Evolutionary conservation across 2,329 filamentous ascomycete genomes (phyloP), one percentile per base, ranked within the genome.

Genomic region (Paraphaeosphaeria minitans): DNA sequence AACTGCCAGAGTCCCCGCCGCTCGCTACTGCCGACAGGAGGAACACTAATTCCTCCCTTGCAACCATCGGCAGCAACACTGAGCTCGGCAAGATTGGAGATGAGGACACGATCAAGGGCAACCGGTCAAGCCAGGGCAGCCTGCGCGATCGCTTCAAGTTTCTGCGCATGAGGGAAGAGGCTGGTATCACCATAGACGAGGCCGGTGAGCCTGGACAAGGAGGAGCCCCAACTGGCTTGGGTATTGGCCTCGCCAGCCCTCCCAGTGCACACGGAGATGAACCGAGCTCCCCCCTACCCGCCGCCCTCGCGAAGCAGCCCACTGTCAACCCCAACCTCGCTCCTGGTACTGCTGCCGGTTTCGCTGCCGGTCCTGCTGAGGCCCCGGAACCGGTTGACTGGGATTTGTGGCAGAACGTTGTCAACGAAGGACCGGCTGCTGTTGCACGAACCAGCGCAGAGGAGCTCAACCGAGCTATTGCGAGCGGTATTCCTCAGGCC

Each of bases 381-480:
- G 80, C 82, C 33, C 78, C 80, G 27, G 82, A 83, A 16, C 89
- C 91, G 24, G 95, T 99, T n/a, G 93, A 99, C 73, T 99, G 95
- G 95, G 95, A 99, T 76, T 80, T 99, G 41, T 99, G 95, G 95
- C 94, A 99, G 74, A 87, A 90, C 24, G 90, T 99, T 4, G 95
- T 99, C 35, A 96, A 97, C 66, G 92, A 97, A 79, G 95, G 95
- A 0, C 93, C 93, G 16, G 87, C 92, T 29, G 94, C 92, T 10
- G 90, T 98, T 51, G 90, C 92, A 12, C 87, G 92, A 59, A 93
- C 92, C 4, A 97, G 93, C 71, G 85, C 94, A 0, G 92, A 96
- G 69, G 93, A 97, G 74, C 81, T 99, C 57, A 97, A 94, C 72
- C 87, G 85, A 65, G 93, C 95, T 22, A 97, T 99, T 67, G 91